Conservation (phyloP, 208 protist species). For the Leishmania major region DNA sequence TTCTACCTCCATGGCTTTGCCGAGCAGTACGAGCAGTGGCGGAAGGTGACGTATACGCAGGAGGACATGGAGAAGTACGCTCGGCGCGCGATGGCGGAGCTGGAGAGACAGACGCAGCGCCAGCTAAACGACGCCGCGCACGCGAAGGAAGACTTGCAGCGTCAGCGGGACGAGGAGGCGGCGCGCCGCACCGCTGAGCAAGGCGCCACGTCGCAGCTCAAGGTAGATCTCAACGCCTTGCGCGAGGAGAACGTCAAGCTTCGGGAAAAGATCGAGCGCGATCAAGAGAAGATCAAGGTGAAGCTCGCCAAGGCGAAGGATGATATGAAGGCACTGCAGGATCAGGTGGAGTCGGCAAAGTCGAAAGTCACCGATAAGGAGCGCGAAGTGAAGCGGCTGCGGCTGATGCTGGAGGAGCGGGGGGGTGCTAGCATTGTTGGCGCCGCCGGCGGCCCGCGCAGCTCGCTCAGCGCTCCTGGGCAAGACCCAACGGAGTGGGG, state of each 20-base stretch:
- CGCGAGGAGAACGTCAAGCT: conserved; percentile 87
- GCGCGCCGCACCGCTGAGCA: conserved; percentile 62
- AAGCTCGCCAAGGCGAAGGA: conserved; percentile 85
- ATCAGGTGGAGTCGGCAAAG: conserved; percentile 70
- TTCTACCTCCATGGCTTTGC: conserved; percentile 80
- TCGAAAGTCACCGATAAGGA: conserved; percentile 65
- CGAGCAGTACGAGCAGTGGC: conserved; percentile 76
- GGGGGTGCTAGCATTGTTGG: background rate
- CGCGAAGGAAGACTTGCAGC: conserved; percentile 63
- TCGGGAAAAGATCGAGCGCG: conserved; percentile 90
- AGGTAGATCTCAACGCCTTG: conserved; percentile 74
- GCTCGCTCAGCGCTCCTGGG: conserved; percentile 11
- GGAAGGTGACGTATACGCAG: conserved; percentile 79
- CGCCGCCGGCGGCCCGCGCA: conserved; percentile 12
- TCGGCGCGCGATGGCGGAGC: conserved; percentile 52
- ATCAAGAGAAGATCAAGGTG: conserved; percentile 91
- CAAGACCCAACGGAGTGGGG: conserved; percentile 11
- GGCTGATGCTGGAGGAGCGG: conserved; percentile 80
- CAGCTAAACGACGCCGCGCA: conserved; percentile 73
- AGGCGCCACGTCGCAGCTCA: conserved; percentile 75
- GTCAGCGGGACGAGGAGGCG: conserved; percentile 77
- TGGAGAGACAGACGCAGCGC: conserved; percentile 74
- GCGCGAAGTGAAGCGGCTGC: conserved; percentile 76
- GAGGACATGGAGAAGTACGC: conserved; percentile 91
- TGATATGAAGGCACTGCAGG: conserved; percentile 72